Evolutionary conservation across 805 yeast species (phyloP), one percentile per base, ranked within the genome.

Genomic region (Blastobotrys chiropterorum): DNA sequence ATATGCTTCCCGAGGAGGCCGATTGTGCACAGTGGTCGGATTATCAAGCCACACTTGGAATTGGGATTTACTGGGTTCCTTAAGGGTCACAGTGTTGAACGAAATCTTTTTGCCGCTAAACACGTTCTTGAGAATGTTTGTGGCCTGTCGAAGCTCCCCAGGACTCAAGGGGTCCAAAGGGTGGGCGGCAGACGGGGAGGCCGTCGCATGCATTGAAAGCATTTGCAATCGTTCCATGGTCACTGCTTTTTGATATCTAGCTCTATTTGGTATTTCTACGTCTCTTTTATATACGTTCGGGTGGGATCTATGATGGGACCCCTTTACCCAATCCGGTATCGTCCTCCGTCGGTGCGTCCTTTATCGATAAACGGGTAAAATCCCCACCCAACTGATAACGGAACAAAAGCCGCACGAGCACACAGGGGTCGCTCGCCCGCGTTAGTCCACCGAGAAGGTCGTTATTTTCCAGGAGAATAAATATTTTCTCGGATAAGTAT

Each of bases 81-180:
- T 76, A 51, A 85, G 70, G 40, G 90, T 81, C 56, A 85, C 75
- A 38, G 87, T 82, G 69, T 85, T 85, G 75, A 84, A 85, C 39
- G 75, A 62, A 54, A 84, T 70, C 14, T 26, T n/a, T 20, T 62
- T 56, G 48, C 67, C 72, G 17, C 78, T 79, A 46, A 70, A 64
- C 60, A 73, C 80, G 20, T 70, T 68, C 64, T 76, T 78, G 53
- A 85, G 72, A 46, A 81, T 66, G 40, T 67, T 63, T n/a, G 85
- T 74, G 22, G 77, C 82, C 13, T 78, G 73, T 60, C 74, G 73
- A 64, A 85, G 81, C 70, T 85, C 92, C 49, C 64, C 77, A 21
- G 79, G 74, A 46, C 83, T 69, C 56, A 85, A 76, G 8, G 90
- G 92, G 70, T 85, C 90, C 64, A 84, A 72, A 14, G 88, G 88